These are phyloP conservation scores for Tillandsia leiboldiana DNA, from an alignment of 176 grass and related monocot genomes.

Conservation along the genomic window DNA sequence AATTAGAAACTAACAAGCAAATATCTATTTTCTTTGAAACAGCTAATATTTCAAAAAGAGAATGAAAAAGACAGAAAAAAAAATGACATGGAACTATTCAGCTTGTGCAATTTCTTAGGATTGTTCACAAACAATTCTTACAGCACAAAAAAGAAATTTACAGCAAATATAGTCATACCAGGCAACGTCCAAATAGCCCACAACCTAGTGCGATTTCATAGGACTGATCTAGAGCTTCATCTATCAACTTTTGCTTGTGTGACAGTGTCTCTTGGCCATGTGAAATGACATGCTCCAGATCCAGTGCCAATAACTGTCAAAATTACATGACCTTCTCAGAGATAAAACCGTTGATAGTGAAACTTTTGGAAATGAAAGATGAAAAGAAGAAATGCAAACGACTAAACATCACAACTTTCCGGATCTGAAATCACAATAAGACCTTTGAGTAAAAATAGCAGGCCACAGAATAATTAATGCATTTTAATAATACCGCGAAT, in stretches of 20 bases:
- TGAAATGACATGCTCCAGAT: constrained; percentile 54
- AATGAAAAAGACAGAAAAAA: too few relatives aligned
- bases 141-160: background rate
- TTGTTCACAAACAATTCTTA: too few relatives aligned
- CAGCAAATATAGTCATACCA: constrained; percentile 36
- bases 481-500: background rate
- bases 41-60: too few relatives aligned
- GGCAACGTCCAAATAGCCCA: constrained; percentile 61
- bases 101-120: too few relatives aligned
- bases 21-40: too few relatives aligned
- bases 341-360: too few relatives aligned
- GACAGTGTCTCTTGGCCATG: constrained; percentile 48
- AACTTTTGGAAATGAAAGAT: background rate
- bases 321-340: background rate
- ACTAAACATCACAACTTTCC: background rate
- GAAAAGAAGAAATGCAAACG: background rate
- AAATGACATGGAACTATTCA: too few relatives aligned
- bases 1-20: too few relatives aligned
- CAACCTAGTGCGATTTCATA: constrained; percentile 65
- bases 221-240: constrained; percentile 52
- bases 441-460: background rate
- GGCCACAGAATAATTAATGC: background rate
- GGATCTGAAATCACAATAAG: too few relatives aligned
- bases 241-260: constrained; percentile 59
- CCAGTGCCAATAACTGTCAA: constrained; percentile 64